Conservation (phyloP, 2,329 filamentous ascomycete genomes). For the Coniochaeta ligniaria region DNA sequence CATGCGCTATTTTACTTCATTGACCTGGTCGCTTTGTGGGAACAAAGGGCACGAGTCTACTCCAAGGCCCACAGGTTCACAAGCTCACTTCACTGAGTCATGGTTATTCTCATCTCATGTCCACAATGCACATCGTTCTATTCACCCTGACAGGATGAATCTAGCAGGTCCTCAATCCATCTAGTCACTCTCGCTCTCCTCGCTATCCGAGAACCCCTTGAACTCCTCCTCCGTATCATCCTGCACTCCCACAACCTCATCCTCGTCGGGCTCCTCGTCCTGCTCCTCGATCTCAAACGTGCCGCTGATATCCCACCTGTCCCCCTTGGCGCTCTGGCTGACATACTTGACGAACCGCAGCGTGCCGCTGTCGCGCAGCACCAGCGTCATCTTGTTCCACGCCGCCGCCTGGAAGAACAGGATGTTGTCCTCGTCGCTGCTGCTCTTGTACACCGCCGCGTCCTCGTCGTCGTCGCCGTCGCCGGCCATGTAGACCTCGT, state of each 20-base stretch:
- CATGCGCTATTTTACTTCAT: neutral
- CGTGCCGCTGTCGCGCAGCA: slow-evolving; percentile 77
- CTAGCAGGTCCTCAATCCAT: neutral
- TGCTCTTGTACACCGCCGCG: slow-evolving; percentile 80
- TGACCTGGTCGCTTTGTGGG: neutral
- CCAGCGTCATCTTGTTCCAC: slow-evolving; percentile 91
- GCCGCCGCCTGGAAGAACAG: slow-evolving; percentile 55
- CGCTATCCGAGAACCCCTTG: slow-evolving; percentile 44
- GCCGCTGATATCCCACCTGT: slow-evolving; percentile 86
- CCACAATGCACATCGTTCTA: neutral
- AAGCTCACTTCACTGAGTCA: neutral
- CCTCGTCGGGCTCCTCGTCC: slow-evolving; percentile 32
- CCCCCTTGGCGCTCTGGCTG: slow-evolving; percentile 71
- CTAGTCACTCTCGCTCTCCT: slow-evolving; percentile 25
- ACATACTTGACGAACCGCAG: slow-evolving; percentile 97
- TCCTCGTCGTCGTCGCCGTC: slow-evolving; percentile 61
- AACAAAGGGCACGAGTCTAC: neutral
- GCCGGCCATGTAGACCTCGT: slow-evolving; percentile 90
- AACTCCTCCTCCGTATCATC: slow-evolving; percentile 47
- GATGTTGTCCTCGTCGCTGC: slow-evolving; percentile 67
- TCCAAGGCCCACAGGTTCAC: neutral
- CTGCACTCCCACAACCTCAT: slow-evolving; percentile 22
- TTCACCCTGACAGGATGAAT: too few relatives aligned
- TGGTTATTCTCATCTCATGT: neutral
- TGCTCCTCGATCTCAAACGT: slow-evolving; percentile 64